Base-by-base conservation (phyloP, 2,329 filamentous ascomycete species). In the Acarospora socialis region DNA sequence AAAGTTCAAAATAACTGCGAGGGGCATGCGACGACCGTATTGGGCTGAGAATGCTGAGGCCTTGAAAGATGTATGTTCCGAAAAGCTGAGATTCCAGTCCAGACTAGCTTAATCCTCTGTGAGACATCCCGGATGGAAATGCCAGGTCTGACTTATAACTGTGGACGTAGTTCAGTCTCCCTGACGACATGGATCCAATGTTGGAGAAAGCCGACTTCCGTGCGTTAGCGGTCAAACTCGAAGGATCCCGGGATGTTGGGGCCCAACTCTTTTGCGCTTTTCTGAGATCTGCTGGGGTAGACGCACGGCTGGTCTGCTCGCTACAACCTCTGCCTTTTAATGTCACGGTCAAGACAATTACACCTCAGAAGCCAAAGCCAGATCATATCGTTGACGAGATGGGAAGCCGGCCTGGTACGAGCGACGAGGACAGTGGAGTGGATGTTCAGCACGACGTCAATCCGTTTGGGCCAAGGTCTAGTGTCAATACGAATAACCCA, bases 201-300 rank as follows among this genome's bases (percentile, higher is more conserved):
- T 55, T 79, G 29, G 78, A 83, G 17, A 75, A 69, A 36, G 57
- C 65, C 1, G 82, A 92, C 41, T 95, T 95, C 45, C 64, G 68
- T 3, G 63, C 65, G 21, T 76, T 80, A 18, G 82, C 86, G 1
- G 66, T 61, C 37, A 69, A 59, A 4, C 55, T 92, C 12, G 63
- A 74, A 41, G 92, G 87, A 1, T 95, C 87, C 6, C 73, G 86
- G 41, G 90, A 98, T 52, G 66, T 92, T 7, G 90, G 86, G 1
- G 81, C 83, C 2, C 86, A 95, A 51, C 54, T 98, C 0, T 93
- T 92, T 47, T 95, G 90, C 52, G 80, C 86, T 3, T 56, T 95
- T 19, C 64, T 98, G 3, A 75, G 90, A 12, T 71, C 74, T n/a
- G 73, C 69, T n/a, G 84, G 82, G 3, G 73, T 95, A 5, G 73